Evolutionary conservation across 1,139 yeast genomes (phyloP).

Genomic region (Kodamaea arcana): DNA sequence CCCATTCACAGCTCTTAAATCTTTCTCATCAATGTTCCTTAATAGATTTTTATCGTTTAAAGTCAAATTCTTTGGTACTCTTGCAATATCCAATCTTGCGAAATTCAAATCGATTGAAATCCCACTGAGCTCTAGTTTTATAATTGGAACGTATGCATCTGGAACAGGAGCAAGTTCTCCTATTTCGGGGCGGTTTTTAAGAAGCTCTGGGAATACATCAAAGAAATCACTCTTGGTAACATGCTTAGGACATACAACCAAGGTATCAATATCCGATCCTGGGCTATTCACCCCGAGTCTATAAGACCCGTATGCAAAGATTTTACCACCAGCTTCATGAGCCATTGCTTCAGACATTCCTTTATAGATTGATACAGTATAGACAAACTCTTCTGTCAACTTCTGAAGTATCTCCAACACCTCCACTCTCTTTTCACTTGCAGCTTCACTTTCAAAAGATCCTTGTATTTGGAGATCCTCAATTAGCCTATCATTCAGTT

Average conservation of each 20-base stretch:
- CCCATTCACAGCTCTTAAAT: slow-evolving; percentile 85
- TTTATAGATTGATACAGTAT: slow-evolving; percentile 67
- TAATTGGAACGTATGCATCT: slow-evolving; percentile 95
- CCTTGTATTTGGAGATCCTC: slow-evolving; percentile 75
- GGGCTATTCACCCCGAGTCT: slow-evolving; percentile 96
- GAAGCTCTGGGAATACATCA: slow-evolving; percentile 63
- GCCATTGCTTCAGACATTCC: slow-evolving; percentile 99
- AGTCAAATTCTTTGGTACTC: slow-evolving; percentile 70
- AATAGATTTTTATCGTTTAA: slow-evolving; percentile 81
- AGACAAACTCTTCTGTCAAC: slow-evolving; percentile 76
- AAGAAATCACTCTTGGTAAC: slow-evolving; percentile 90
- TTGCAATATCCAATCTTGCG: slow-evolving; percentile 77
- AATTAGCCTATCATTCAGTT: slow-evolving; percentile 69
- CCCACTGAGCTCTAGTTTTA: slow-evolving; percentile 81
- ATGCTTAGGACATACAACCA: slow-evolving; percentile 94
- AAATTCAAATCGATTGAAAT: slow-evolving; percentile 86
- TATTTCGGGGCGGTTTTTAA: slow-evolving; percentile 69
- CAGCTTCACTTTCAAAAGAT: slow-evolving; percentile 83
- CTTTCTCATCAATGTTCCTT: slow-evolving; percentile 85
- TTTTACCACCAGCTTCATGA: slow-evolving; percentile 92
- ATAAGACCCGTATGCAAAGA: slow-evolving; percentile 92
- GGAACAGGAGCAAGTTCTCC: slow-evolving; percentile 92
- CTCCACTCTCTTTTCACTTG: slow-evolving; percentile 72
- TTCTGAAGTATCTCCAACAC: slow-evolving; percentile 69
- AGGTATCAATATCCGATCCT: slow-evolving; percentile 94